Evolutionary conservation across 306 rosid genomes (phyloP).

Genomic region (Quercus berberidifolia): DNA sequence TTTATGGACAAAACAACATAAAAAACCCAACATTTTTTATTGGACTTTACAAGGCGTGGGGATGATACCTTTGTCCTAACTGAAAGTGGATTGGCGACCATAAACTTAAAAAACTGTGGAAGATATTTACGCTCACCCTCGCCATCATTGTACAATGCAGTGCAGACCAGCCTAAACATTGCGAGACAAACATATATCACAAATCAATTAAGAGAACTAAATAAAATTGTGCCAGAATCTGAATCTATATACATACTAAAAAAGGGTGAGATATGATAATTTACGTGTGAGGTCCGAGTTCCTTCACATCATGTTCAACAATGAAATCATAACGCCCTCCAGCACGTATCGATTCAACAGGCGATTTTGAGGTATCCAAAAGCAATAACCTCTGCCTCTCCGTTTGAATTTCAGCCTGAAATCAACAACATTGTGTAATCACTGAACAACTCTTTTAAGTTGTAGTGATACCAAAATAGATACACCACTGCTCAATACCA

Average conservation of each 20-base stretch:
- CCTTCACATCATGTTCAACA: slow-evolving; percentile 95
- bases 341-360: slow-evolving; percentile 87
- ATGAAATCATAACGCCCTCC: slow-evolving; percentile 97
- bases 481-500: too few species aligned
- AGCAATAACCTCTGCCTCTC: slow-evolving; percentile 93
- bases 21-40: too few species aligned
- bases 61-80: slow-evolving; percentile 89
- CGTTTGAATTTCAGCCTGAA: slow-evolving; percentile 94
- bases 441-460: not conserved
- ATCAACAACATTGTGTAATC: slow-evolving; percentile 1
- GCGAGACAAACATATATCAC: not conserved
- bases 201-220: not conserved
- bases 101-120: slow-evolving; percentile 94
- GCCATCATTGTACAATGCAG: slow-evolving; percentile 88
- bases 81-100: slow-evolving; percentile 90
- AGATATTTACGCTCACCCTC: slow-evolving; percentile 95
- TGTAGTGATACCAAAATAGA: not conserved
- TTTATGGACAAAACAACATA: too few species aligned
- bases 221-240: not conserved
- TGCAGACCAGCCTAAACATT: slow-evolving; percentile 75
- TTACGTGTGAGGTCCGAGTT: slow-evolving; percentile 97
- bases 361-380: slow-evolving; percentile 81
- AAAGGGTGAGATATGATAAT: slow-evolving; percentile 7
- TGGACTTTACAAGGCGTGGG: slow-evolving; percentile 3
- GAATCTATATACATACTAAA: not conserved